Evolutionary conservation across 1,284 basidiomycete species (phyloP), one percentile per base, ranked within the genome.

Genomic region (Irpex rosettiformis): DNA sequence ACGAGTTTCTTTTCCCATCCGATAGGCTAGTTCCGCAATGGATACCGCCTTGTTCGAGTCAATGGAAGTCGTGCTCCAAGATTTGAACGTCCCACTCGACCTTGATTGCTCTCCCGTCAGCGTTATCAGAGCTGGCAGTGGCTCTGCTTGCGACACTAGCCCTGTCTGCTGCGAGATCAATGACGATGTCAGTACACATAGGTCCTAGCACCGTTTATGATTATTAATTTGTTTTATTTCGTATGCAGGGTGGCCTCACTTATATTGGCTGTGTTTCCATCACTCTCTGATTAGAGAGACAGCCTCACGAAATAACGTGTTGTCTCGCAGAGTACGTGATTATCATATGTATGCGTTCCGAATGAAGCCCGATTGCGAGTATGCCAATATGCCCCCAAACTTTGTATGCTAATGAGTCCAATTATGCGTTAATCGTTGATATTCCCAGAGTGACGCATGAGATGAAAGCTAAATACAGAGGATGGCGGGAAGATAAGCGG

Each of bases 161-260:
- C 58, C 66, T 28, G 63, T 69, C 6, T 70, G 69, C 61, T 69
- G 69, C 64, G 60, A 64, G 54, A 61, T 69, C 59, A 68, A 67
- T 59, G 57, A 45, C 45, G 61, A 61, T 57, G 64, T 61, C 40
- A 51, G 59, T 55, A 16, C 6, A 45, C 2, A 37, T 37, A 16
- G 42, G 7, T 6, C 42, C n/a, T 45, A 7, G 13, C 13, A 21
- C 8, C 7, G 18, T 3, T 33, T 29, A 30, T 28, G 5, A 10
- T 10, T 2, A 30, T 8, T 30, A n/a, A 49, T 25, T 25, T 3
- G 18, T 16, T 25, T 51, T 49, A 30, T 37, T 28, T 16, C 24
- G 11, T 4, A 6, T 21, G 21, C 29, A 61, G 60, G 60, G 60
- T 33, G 11, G 28, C 24, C 60, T 61, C 51, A 33, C 58, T 29